Base-by-base conservation (phyloP, 805 yeast species). In the Ogataea zsoltii region DNA sequence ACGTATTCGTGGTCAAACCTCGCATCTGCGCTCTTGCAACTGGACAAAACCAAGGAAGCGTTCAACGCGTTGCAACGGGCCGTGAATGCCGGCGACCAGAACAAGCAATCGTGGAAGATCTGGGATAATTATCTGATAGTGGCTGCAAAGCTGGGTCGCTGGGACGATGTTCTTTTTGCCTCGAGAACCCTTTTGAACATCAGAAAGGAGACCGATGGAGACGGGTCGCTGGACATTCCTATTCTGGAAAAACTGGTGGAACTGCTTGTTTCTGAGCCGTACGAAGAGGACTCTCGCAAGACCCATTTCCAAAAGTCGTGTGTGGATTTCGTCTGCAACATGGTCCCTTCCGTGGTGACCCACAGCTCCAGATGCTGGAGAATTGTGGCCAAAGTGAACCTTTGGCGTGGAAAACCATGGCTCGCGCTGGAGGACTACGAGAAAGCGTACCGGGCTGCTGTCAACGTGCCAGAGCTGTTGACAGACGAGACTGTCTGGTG, bases 391-490 rank as follows among this genome's bases (percentile, higher is more conserved):
- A 77, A 79, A 55, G 96, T 89, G 12, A 91, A 90, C 58, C 59
- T 86, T 9, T 92, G 98, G 97, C 78, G 92, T 58, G 73, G 75
- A 30, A 80, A 77, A 56, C 96, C 97, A 13, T 90, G 97, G 96
- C 77, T 79, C 4, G 86, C 96, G 0, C 70, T 94, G 42, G 94
- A 84, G 25, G 82, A 89, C 56, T 83, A 85, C 56, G 97, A 90
- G 58, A 88, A 85, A 63, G 96, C 96, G 0, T 89, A 79, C 61
- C 75, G 96, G 54, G 86, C 94, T 0, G 68, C 80, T 11, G 68
- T 80, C 2, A 82, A 80, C 46, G 72, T 77, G 30, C 85, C 95
- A 1, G 83, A 82, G 39, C 66, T 88, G 45, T 82, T 76, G 21
- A 68, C 77, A 0, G 75, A 79, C 50, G 90, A 83, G 58, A 55